Conservation (phyloP, 108 stramenopile genomes). For the Pseudonitzschia pungens region DNA sequence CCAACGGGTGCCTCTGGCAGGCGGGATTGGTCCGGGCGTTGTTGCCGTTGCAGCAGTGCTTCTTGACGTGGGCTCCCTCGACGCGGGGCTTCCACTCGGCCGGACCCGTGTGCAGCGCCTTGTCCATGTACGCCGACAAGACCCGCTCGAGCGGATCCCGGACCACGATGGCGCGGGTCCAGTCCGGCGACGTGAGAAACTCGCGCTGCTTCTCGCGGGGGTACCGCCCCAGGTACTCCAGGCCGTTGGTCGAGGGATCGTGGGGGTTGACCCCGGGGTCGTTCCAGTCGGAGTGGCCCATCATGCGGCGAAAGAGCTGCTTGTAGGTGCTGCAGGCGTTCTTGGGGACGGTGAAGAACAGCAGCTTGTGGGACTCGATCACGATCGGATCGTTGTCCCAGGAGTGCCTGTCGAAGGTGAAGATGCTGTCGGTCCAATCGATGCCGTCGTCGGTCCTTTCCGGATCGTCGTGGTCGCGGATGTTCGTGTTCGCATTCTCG, state of each 20-base stretch:
- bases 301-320: constrained; percentile 54
- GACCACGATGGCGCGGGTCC: constrained; percentile 61
- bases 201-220: background rate
- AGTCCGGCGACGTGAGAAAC: constrained; percentile 20
- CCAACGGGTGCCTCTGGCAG: background rate
- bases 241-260: constrained; percentile 31
- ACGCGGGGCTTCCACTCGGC: background rate
- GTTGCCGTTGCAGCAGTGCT: background rate
- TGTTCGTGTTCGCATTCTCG: too few species aligned
- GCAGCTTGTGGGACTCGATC: constrained; percentile 51
- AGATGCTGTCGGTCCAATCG: constrained; percentile 18
- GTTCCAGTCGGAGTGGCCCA: constrained; percentile 44
- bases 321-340: constrained; percentile 53
- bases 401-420: background rate
- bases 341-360: constrained; percentile 58
- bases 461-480: too few species aligned
- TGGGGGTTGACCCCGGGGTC: constrained; percentile 15
- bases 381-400: constrained; percentile 43
- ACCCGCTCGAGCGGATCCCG: constrained; percentile 63
- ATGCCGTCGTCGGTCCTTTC: background rate
- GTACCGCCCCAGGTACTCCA: constrained; percentile 36
- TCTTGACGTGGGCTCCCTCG: background rate
- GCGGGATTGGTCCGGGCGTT: background rate
- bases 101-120: constrained; percentile 12
- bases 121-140: constrained; percentile 57